Base-by-base conservation (phyloP, 345 rosid genomes). In the Excoecaria cochinchinensis region DNA sequence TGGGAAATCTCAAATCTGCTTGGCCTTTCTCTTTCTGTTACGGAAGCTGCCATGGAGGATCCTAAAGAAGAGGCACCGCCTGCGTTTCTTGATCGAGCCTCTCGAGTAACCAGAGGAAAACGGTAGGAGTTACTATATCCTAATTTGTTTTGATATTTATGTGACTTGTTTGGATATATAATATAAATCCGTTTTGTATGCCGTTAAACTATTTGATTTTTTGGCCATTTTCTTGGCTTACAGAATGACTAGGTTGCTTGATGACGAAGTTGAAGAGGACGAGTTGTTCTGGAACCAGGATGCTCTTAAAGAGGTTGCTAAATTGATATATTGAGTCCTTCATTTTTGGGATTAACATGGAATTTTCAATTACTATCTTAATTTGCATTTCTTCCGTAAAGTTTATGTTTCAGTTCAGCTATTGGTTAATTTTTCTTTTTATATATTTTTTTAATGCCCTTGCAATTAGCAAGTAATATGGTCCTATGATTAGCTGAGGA, bases 251-350 rank as follows among this genome's bases (percentile, higher is more conserved):
- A 95, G 87, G 85, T 76, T 95, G 87, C 88, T 95, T 53, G 95
- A 92, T 66, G 97, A 92, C 6, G 99, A 95, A 79, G 36, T 73
- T 46, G 97, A 92, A 83, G 95, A 92, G 67, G 99, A 95, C 61
- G 99, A 95, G 76, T 57, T 71, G 81, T 95, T 95, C 78, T 95
- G 99, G 99, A 95, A 85, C 76, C 99, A 95, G 82, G 97, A 92
- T 36, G 97, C 97, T 76, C 97, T 95, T 38, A 91, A 89, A 86
- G 99, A 92, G 87, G 97, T 93, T 31, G 0, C 8, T 74, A 51
- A 4, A 19, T 40, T 65, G 8, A 42, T 69, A 19, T 57, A 24
- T 15, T 19, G 9, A 66, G 13, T 56, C 17, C 25, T 58, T 75
- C 38, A 5, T 46, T 14, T 68, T 69, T 53, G 24, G 22, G n/a